Evolutionary conservation across 768 basidiomycete species (phyloP).

Genomic region (Agaricus subrufescens): DNA sequence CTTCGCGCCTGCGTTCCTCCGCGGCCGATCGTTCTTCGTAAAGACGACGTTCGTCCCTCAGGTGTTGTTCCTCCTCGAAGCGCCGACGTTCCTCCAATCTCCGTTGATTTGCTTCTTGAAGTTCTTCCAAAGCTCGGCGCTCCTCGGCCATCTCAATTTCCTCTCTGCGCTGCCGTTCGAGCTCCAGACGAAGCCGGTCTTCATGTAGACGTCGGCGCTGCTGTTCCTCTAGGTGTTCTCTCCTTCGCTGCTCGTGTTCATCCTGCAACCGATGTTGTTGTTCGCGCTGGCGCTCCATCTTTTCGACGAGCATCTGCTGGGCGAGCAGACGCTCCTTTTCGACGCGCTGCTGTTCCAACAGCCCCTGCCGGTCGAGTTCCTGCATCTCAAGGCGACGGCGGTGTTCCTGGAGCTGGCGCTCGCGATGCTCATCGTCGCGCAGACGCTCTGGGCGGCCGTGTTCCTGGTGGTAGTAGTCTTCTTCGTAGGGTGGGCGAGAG

Average conservation of each 20-base stretch:
- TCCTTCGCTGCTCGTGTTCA: slow-evolving; percentile 7
- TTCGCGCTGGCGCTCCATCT: slow-evolving; percentile 17
- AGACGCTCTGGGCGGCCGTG: slow-evolving; percentile 10
- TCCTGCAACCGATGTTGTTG: slow-evolving; percentile 12
- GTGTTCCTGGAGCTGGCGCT: slow-evolving; percentile 11
- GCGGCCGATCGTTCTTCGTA: slow-evolving; percentile 4
- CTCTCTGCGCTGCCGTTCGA: slow-evolving; percentile 7
- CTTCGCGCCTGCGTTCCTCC: slow-evolving; percentile 9
- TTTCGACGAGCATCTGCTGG: slow-evolving; percentile 2
- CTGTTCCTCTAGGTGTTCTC: slow-evolving; percentile 3
- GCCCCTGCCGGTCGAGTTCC: slow-evolving; percentile 9
- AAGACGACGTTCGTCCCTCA: slow-evolving; percentile 1
- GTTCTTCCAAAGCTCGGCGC: slow-evolving; percentile 4
- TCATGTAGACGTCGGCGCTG: slow-evolving; percentile 4
- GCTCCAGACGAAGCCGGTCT: slow-evolving; percentile 1
- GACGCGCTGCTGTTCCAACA: slow-evolving; percentile 4
- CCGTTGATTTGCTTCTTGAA: slow-evolving; percentile 5
- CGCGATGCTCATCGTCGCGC: slow-evolving; percentile 13
- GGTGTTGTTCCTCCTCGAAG: too few relatives aligned
- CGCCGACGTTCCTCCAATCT: slow-evolving; percentile 4
- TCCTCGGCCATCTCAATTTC: slow-evolving; percentile 9
- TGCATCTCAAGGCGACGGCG: slow-evolving; percentile 1
- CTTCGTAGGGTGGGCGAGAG: slow-evolving; percentile 12
- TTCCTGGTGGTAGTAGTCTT: slow-evolving; percentile 10
- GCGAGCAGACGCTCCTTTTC: slow-evolving; percentile 12